Evolutionary conservation across 805 yeast genomes (phyloP).

Genomic region (Candida sakaeoensis): DNA sequence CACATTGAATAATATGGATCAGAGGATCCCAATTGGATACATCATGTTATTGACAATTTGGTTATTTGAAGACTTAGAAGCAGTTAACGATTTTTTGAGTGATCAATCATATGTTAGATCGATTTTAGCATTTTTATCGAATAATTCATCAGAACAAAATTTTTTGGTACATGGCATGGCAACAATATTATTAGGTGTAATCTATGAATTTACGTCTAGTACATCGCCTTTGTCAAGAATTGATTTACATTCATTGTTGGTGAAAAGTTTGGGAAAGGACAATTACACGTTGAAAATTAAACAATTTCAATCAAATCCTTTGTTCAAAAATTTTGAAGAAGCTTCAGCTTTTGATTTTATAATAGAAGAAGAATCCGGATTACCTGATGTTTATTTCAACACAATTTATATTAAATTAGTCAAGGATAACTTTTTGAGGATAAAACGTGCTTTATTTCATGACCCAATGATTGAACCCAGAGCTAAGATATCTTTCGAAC

Average conservation of each 20-base stretch:
- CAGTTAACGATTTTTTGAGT: conserved; percentile 69
- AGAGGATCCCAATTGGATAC: conserved; percentile 75
- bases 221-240: conserved; percentile 61
- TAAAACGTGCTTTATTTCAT: conserved; percentile 65
- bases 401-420: conserved; percentile 59
- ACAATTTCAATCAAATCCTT: conserved; percentile 60
- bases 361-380: conserved; percentile 73
- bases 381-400: conserved; percentile 79
- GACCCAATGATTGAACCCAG: conserved; percentile 75
- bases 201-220: conserved; percentile 69
- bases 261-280: conserved; percentile 74
- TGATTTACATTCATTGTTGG: conserved; percentile 59
- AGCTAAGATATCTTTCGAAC: conserved; percentile 60
- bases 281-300: conserved; percentile 70
- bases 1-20: conserved; percentile 57
- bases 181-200: conserved; percentile 65
- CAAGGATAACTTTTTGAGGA: conserved; percentile 63
- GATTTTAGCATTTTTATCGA: conserved; percentile 57
- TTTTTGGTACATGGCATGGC: conserved; percentile 69
- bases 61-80: conserved; percentile 72
- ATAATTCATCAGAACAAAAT: conserved; percentile 45
- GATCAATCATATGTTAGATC: conserved; percentile 67
- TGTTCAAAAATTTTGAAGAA: conserved; percentile 52
- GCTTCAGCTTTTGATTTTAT: conserved; percentile 40
- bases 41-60: conserved; percentile 69